Evolutionary conservation across 495 filamentous ascomycete genomes (phyloP), one percentile per base, ranked within the genome.

Genomic region (Bryoglossum gracile): DNA sequence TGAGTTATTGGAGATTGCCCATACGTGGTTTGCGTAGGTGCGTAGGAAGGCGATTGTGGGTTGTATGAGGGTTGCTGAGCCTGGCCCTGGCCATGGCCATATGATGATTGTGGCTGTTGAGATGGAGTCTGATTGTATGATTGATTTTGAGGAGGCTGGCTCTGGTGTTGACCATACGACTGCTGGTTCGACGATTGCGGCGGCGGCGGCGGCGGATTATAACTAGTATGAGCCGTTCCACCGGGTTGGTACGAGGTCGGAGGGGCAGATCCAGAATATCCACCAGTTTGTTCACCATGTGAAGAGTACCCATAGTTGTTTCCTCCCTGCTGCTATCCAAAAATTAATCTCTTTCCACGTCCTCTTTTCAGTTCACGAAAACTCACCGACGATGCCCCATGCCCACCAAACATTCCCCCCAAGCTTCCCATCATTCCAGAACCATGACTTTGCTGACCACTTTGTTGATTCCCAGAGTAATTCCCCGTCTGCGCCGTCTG

Each of bases 201-300:
- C 0, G 17, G 19, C 34, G 43, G 50, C 9, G 50, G 18, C 14
- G 54, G 48, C 23, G 50, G 50, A 19, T 46, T 51, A 28, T 57
- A 55, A 16, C 35, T 36, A 18, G 43, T 30, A 24, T 54, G 41
- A 16, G 42, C 38, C 14, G 43, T 53, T 19, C 44, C 58, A 24
- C 48, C 34, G 14, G 71, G 58, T 46, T 74, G 69, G 51, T 75
- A 75, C 0, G 70, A 65, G 26, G 68, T 57, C 5, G 74, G 72
- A 26, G 74, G 74, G 18, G 73, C 67, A 35, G 69, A 65, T 24
- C 67, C 73, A 55, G 51, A 67, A 51, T 79, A 79, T 26, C 61
- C 59, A 16, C 70, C 65, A 30, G 51, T 42, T 25, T 66, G 60
- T 8, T 68, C 68, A 3, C 56, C 73, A 33, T 50, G 26, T 43